Evolutionary conservation across 495 filamentous ascomycete species (phyloP).

Genomic region (Friedmanniomyces endolithicus): DNA sequence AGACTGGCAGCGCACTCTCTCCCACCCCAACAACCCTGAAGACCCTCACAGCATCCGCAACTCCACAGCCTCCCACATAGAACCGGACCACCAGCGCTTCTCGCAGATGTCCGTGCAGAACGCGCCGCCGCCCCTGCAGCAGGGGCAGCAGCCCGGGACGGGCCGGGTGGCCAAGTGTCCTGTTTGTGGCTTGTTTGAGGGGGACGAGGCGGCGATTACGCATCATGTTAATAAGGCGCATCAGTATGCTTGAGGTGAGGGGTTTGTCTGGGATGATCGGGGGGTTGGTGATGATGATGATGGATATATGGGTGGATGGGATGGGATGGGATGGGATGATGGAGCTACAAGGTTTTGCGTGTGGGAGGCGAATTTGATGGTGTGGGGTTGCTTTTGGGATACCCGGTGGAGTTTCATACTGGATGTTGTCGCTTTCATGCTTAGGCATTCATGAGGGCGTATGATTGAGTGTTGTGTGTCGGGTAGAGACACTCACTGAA

Average conservation of each 20-base stretch:
- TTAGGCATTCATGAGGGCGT: no score
- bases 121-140: background rate
- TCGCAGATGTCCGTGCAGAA: constrained; percentile 7
- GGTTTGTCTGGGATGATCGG: background rate
- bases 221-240: constrained; percentile 8
- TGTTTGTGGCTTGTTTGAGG: constrained; percentile 12
- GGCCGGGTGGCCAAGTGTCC: constrained; percentile 5
- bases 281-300: background rate
- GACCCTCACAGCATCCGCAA: constrained; percentile 3
- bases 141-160: background rate
- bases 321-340: background rate
- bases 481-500: no score
- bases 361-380: no score
- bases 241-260: constrained; percentile 1
- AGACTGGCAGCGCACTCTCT: constrained; percentile 5
- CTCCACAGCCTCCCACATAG: background rate
- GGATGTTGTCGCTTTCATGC: no score
- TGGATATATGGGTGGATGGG: background rate
- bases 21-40: background rate
- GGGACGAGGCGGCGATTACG: constrained; percentile 9
- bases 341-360: no score
- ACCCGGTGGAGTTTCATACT: no score
- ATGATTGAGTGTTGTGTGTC: no score
- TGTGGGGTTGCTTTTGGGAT: no score
- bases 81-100: constrained; percentile 8